phyloP scores from a whole-genome alignment of 2,329 filamentous ascomycete genomes.

The Corynespora cassiicola region DNA sequence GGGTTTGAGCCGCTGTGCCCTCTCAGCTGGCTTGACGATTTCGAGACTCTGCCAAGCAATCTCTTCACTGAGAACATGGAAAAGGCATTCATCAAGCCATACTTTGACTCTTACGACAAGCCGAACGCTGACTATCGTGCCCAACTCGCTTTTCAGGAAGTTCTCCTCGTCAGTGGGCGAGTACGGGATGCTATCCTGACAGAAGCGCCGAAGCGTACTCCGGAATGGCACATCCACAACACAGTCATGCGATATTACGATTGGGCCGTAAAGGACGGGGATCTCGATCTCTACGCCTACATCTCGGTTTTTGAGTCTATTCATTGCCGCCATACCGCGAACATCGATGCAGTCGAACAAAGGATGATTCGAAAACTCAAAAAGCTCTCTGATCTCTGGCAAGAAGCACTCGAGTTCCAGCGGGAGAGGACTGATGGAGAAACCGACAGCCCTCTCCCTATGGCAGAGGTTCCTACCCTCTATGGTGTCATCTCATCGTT shows the following conservation, averaged over 20 bases:
- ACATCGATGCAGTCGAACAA: constrained; percentile 47
- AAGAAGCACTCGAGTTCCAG: constrained; percentile 39
- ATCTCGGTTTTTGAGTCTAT: constrained; percentile 56
- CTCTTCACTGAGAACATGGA: constrained; percentile 56
- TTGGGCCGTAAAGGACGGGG: constrained; percentile 61
- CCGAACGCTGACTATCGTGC: constrained; percentile 57
- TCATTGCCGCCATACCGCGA: constrained; percentile 47
- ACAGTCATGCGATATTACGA: constrained; percentile 56
- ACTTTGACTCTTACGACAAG: constrained; percentile 41
- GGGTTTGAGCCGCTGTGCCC: constrained; percentile 64
- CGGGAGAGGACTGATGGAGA: no score
- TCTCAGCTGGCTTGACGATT: constrained; percentile 59
- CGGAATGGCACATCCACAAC: constrained; percentile 48
- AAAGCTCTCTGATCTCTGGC: constrained; percentile 51
- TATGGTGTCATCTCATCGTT: constrained; percentile 62
- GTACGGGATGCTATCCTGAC: constrained; percentile 58
- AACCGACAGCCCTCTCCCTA: constrained; percentile 10
- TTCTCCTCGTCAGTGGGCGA: constrained; percentile 59
- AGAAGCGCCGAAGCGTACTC: constrained; percentile 40
- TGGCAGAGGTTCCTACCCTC: constrained; percentile 52
- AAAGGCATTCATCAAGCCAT: constrained; percentile 55
- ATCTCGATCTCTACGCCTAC: constrained; percentile 43
- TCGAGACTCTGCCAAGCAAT: constrained; percentile 58
- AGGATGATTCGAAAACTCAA: constrained; percentile 53
- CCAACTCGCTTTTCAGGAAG: constrained; percentile 56